Base-by-base conservation (phyloP, 192 early-diverging fungal species). In the Coemansia javaensis region DNA sequence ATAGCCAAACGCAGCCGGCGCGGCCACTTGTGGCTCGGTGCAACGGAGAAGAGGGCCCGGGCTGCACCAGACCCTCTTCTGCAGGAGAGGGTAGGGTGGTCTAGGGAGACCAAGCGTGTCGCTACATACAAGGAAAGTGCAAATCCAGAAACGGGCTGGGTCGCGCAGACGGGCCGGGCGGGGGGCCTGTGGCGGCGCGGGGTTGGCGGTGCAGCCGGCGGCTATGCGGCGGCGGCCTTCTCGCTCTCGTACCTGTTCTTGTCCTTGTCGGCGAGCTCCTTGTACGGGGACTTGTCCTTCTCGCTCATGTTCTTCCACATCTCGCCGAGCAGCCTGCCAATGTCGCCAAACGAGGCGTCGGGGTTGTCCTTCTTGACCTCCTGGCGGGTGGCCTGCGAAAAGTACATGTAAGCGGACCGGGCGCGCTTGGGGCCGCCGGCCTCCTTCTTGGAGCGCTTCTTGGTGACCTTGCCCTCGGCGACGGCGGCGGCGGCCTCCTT, bases 361-460 rank as follows among this genome's bases (percentile, higher is more conserved):
- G 90, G 88, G 84, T 91, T 89, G 38, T 88, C 79, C 35, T 81
- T 81, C 79, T 88, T 83, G 34, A 93, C 86, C 21, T 71, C 64
- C 27, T 81, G 50, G 40, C 93, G 80, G 75, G 82, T 85, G 50
- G 83, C 91, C 70, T 90, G 79, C 23, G 88, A 87, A 75, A 89
- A 97, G 72, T 90, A 78, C 77, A 97, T 85, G 80, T 90, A 97
- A 15, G 89, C 91, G 14, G 93, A 88, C 43, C 93, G 78, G 4
- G 85, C 81, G 77, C 88, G 87, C 81, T 97, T 97, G 74, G 93
- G 93, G 13, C 85, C 87, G 55, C 79, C 82, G 36, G 86, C 82
- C 81, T 93, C 88, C 83, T 96, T 93, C 45, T 71, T 74, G 66
- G 72, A 65, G 54, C 73, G 70, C 61, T 77, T 77, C 54, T 81